These are phyloP conservation scores for Cladosporium sp. DNA, from an alignment of 2,329 filamentous ascomycete genomes.

Conservation along the genomic window DNA sequence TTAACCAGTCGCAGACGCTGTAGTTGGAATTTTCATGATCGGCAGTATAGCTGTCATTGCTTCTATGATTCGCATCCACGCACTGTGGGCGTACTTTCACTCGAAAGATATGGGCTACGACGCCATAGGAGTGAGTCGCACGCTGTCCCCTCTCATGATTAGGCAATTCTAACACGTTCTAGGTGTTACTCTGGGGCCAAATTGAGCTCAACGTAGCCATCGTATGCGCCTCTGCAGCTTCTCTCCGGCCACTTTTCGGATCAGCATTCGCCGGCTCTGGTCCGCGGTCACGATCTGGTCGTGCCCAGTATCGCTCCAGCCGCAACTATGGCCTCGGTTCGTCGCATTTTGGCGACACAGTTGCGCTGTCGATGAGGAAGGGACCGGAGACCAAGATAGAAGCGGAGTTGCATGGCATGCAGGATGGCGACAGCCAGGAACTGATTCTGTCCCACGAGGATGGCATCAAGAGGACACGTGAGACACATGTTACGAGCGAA, in stretches of 20 bases:
- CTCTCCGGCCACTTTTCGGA: slow-evolving; percentile 10
- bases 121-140: background rate
- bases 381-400: background rate
- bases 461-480: slow-evolving; percentile 2
- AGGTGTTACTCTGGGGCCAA: slow-evolving; percentile 25
- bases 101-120: background rate
- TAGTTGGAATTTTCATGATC: slow-evolving; percentile 6
- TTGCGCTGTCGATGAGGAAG: background rate
- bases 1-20: background rate
- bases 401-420: background rate
- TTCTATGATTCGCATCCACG: background rate
- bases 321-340: background rate
- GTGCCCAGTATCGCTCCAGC: background rate
- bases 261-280: background rate
- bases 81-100: background rate
- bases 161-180: background rate
- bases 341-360: background rate
- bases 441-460: background rate
- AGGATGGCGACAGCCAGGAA: slow-evolving; percentile 9
- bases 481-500: background rate
- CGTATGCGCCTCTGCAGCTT: background rate
- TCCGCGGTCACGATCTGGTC: background rate
- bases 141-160: background rate
- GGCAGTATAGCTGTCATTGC: slow-evolving; percentile 8
- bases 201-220: slow-evolving; percentile 16